Base-by-base conservation (phyloP, 2,329 filamentous ascomycete species). In the Cordyceps javanica region DNA sequence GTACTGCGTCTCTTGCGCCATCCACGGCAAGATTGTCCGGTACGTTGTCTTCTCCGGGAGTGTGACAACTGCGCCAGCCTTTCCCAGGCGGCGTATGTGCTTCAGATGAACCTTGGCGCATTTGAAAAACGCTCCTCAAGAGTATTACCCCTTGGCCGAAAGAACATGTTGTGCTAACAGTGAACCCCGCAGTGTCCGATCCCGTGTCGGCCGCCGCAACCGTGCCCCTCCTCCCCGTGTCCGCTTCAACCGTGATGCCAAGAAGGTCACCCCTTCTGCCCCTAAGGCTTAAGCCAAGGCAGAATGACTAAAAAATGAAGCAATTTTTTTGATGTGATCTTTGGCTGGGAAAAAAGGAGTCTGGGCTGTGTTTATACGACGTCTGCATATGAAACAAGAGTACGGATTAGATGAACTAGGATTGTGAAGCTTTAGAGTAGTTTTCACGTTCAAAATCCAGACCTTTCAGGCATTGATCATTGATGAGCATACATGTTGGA, bases 1-100 rank as follows among this genome's bases (percentile, higher is more conserved):
- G 85, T 99, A 99, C 91, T 99, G 94, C 80, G 94, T 99, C 76
- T 97, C 93, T 80, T 99, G 94, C 82, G 94, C 94, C 75, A 99
- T 99, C 69, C 94, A 99, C 86, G 94, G 94, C 86, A 99, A 99
- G 90, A 99, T 99, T 79, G 95, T 99, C 81, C 93, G 94, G 93
- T 97, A 94, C 80, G 92, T 86, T 77, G 72, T 73, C 76, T 76
- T 80, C 73, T 73, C 73, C 66, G 71, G 76, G 78, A 79, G 80
- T 73, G 70, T 78, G 80, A 83, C 80, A 82, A 82, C 81, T 82
- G 72, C 75, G 70, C 71, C 57, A 70, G 64, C 66, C 55, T 44
- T 32, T 6, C 16, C 19, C 34, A 46, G 54, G 60, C 66, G 66
- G 71, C 72, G 74, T 73, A 76, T 76, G 74, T 73, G 72, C 72